These are phyloP conservation scores for Arabis alpina DNA, from an alignment of 345 rosid species.

Conservation along the genomic window DNA sequence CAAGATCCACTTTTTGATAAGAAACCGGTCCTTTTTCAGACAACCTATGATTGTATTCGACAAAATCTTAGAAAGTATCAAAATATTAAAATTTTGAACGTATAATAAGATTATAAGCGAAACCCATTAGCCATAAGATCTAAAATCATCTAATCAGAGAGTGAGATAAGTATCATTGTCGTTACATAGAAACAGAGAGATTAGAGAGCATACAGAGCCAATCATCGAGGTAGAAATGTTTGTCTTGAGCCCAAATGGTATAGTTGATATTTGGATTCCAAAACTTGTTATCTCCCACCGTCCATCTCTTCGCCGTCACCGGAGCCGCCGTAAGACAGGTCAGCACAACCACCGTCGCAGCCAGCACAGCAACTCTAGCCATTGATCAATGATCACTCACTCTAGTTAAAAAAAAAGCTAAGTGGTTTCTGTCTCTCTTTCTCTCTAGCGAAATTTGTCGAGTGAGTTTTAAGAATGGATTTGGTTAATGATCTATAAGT, in stretches of 20 bases:
- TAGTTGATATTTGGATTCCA: slow-evolving; percentile 81
- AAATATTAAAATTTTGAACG: not conserved
- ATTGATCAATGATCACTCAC: slow-evolving; percentile 38
- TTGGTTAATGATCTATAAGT: not conserved
- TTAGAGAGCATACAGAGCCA: slow-evolving; percentile 75
- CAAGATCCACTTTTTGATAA: too few species aligned
- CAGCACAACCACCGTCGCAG: slow-evolving; percentile 42
- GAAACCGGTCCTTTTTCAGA: not conserved
- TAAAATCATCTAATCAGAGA: not conserved
- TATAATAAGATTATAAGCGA: not conserved
- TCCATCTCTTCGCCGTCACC: slow-evolving; percentile 61
- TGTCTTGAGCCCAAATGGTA: slow-evolving; percentile 78
- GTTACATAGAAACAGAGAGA: slow-evolving; percentile 1
- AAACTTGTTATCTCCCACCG: slow-evolving; percentile 63
- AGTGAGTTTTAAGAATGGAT: not conserved
- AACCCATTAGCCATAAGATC: slow-evolving; percentile 2
- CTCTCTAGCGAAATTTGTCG: not conserved
- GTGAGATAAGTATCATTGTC: not conserved
- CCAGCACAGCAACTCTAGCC: slow-evolving; percentile 39
- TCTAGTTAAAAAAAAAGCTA: not conserved
- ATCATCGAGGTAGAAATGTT: slow-evolving; percentile 86
- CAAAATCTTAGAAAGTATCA: slow-evolving; percentile 16
- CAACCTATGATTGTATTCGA: not conserved
- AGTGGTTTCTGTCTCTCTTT: slow-evolving; percentile 38
- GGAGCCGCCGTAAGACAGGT: slow-evolving; percentile 44